A percentile compares a stretch with the other conserved stretches of the same genome.
Conservation (phyloP, 106 monocot species). For the Gastrodia elata region DNA sequence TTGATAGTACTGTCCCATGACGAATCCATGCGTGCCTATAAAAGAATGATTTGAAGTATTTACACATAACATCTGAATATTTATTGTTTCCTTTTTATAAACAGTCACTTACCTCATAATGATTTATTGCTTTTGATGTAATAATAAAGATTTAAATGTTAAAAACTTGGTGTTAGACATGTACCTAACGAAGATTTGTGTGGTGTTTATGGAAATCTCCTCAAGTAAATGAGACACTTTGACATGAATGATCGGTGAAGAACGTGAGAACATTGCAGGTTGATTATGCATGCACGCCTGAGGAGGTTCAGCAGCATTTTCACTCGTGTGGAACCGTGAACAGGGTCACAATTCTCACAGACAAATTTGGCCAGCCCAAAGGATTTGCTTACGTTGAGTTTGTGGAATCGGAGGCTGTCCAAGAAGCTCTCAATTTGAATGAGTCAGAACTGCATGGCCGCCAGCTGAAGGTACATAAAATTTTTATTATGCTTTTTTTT, state of each 20-base stretch:
- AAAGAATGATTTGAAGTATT: no score
- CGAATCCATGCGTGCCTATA: not conserved
- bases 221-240: no score
- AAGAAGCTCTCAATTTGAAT: slow-evolving; percentile 65
- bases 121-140: no score
- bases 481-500: no score
- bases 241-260: no score
- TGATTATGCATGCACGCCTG: slow-evolving; percentile 91
- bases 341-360: slow-evolving; percentile 76
- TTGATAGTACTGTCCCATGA: not conserved
- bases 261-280: slow-evolving; percentile 36
- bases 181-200: no score
- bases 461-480: slow-evolving; percentile 62
- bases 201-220: no score
- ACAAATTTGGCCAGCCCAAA: slow-evolving; percentile 86
- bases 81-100: not conserved
- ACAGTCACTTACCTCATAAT: no score
- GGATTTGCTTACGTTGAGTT: slow-evolving; percentile 90
- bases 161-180: no score
- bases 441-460: slow-evolving; percentile 95
- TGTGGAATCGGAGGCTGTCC: slow-evolving; percentile 74
- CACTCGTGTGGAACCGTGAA: slow-evolving; percentile 82
- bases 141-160: no score
- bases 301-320: slow-evolving; percentile 98
- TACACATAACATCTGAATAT: not conserved